phyloP scores from a whole-genome alignment of 2,329 filamentous ascomycete species.

The Verticillium zaregamsianum region DNA sequence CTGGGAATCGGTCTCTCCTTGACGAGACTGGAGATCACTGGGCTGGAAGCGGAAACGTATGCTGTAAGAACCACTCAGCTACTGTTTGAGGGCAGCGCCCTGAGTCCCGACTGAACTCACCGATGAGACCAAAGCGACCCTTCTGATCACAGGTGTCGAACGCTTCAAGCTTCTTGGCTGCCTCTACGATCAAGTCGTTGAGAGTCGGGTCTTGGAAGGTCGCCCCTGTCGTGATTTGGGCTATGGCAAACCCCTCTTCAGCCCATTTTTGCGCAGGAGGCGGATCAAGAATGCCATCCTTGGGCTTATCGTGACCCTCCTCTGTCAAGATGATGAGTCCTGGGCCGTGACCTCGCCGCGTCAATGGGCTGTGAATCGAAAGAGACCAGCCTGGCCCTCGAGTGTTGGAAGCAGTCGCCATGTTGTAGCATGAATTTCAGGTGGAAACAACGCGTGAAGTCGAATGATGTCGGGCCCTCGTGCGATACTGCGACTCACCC shows the following conservation, averaged over 20 bases:
- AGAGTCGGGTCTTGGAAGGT: conserved; percentile 7
- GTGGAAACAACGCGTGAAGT: background rate
- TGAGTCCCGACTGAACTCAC: conserved; percentile 17
- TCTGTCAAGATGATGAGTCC: conserved; percentile 24
- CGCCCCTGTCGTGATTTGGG: conserved; percentile 38
- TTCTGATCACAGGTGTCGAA: conserved; percentile 28
- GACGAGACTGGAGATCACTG: conserved; percentile 13
- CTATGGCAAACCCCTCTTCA: conserved; percentile 64
- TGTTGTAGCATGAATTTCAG: background rate
- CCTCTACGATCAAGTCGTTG: conserved; percentile 11
- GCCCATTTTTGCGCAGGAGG: conserved; percentile 65
- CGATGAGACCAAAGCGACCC: conserved; percentile 32
- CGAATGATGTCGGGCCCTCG: background rate
- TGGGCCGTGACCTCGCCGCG: conserved; percentile 25
- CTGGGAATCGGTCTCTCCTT: conserved; percentile 11
- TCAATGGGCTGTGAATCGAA: conserved; percentile 20
- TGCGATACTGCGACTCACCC: background rate
- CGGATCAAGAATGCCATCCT: conserved; percentile 17
- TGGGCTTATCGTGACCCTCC: background rate
- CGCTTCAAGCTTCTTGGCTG: conserved; percentile 13
- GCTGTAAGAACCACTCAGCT: conserved; percentile 8
- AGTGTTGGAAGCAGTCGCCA: background rate
- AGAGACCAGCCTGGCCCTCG: conserved; percentile 1
- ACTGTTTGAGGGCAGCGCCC: background rate
- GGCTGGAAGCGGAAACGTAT: conserved; percentile 17